phyloP scores from a whole-genome alignment of 441 rosid species.

The Biscutella laevigata region DNA sequence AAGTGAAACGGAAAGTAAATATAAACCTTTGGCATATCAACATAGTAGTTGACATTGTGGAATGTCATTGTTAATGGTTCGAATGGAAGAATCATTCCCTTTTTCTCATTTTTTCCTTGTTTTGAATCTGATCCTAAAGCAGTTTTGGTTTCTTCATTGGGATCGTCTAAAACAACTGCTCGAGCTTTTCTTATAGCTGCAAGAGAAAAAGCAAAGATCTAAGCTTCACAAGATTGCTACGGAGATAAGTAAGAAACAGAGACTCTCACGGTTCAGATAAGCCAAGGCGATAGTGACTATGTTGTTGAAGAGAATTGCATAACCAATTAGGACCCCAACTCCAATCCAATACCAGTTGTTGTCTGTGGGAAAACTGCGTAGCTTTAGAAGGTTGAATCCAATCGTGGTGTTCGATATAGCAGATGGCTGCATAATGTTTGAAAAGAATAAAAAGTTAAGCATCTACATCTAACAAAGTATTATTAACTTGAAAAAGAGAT shows the following conservation, averaged over 20 bases:
- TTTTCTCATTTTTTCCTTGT: conserved; percentile 30
- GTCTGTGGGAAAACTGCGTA: conserved; percentile 36
- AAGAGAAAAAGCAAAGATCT: conserved; percentile 15
- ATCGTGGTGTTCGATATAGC: conserved; percentile 36
- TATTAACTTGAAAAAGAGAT: neutral
- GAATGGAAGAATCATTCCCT: conserved; percentile 95
- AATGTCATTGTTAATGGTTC: conserved; percentile 86
- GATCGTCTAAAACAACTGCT: conserved; percentile 37
- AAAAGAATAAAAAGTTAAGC: neutral
- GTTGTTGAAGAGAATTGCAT: conserved; percentile 57
- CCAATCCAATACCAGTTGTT: conserved; percentile 88
- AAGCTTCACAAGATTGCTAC: conserved; percentile 1
- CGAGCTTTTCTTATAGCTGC: conserved; percentile 52
- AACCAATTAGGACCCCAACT: conserved; percentile 48
- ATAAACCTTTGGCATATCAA: conserved; percentile 79
- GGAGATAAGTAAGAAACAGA: neutral
- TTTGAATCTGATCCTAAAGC: neutral
- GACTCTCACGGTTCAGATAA: conserved; percentile 65
- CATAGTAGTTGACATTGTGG: conserved; percentile 80
- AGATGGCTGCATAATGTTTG: conserved; percentile 42
- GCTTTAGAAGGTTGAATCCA: conserved; percentile 54
- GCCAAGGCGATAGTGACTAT: conserved; percentile 64
- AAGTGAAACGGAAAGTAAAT: conserved; percentile 12
- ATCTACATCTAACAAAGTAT: neutral
- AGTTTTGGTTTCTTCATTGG: conserved; percentile 27